Percentiles rank a stretch among this genome's conserved stretches.
Conservation (phyloP, 2,329 filamentous ascomycete genomes). For the Beauveria rudraprayagi region DNA sequence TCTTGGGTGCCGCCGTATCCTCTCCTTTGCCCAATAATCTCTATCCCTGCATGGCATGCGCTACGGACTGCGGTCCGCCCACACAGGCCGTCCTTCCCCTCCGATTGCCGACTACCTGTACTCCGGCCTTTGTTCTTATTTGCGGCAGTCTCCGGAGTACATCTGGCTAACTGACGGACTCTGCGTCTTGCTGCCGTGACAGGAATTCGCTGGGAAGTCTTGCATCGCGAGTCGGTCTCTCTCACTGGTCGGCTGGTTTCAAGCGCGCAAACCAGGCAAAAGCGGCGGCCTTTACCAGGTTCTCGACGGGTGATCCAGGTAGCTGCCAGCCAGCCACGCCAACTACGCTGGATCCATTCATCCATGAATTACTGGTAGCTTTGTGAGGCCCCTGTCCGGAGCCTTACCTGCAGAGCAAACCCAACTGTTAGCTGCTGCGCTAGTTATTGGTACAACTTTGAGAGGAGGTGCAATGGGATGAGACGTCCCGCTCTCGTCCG, state of each 20-base stretch:
- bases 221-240: neutral
- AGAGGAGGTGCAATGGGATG: conserved; percentile 4
- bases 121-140: neutral
- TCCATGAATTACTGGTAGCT: neutral
- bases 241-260: neutral
- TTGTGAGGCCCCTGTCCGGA: neutral
- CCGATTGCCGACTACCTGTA: conserved; percentile 2
- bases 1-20: neutral
- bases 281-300: too few species aligned
- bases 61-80: neutral
- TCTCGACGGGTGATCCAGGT: neutral
- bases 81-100: neutral
- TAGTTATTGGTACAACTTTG: neutral
- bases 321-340: neutral
- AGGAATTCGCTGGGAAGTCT: neutral
- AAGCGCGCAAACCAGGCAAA: too few species aligned
- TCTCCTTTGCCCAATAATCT: neutral
- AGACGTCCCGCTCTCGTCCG: neutral
- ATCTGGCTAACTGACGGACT: too few species aligned
- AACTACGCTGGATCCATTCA: neutral
- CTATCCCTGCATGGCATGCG: neutral
- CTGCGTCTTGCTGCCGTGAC: too few species aligned
- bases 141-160: neutral
- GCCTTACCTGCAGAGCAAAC: neutral
- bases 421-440: neutral